Evolutionary conservation across 371 early-diverging fungal genomes (phyloP), one percentile per base, ranked within the genome.

Genomic region (Mortierella sp.): DNA sequence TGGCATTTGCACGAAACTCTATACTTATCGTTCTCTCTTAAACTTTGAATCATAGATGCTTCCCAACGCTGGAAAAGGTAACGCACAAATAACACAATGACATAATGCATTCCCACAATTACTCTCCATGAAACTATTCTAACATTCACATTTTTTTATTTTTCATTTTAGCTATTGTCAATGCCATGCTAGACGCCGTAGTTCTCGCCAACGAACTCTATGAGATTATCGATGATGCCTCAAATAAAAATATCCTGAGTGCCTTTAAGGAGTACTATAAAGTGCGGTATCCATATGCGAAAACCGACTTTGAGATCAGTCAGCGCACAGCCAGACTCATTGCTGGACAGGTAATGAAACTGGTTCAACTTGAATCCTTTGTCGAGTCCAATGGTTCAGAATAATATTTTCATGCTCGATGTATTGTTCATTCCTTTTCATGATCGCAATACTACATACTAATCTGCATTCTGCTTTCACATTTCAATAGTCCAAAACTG

Each of bases 171-270:
- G 66, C 61, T 4, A 70, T 56, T 5, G 34, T 69, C 19, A 69
- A 75, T 54, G 63, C 75, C 3, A 68, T 69, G 66, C 3, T 61
- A 28, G 69, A 69, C 23, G 69, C 75, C 4, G 66, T 75, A 12
- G 26, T 61, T 7, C 55, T 75, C 3, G 66, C 70, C n/a, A 69
- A 75, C 31, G 64, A 61, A 17, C 5, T 75, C n/a, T 68, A 61
- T n/a, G 59, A 75, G 51, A 69, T 75, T 26, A 47, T 31, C 3
- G 47, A 40, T 1, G 28, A 55, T 19, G 34, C 47, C 1, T 32
- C 47, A 3, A 10, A n/a, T 1, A 7, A 43, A 2, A 61, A 45
- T 17, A 56, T 65, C 35, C 22, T 28, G 0, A 35, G 26, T 13
- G 75, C 70, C 0, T 66, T 75, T 13, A 55, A 61, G 32, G 58